These are phyloP conservation scores for Dendrobium chrysotoxum DNA, from an alignment of 106 monocot genomes.

Conservation along the genomic window DNA sequence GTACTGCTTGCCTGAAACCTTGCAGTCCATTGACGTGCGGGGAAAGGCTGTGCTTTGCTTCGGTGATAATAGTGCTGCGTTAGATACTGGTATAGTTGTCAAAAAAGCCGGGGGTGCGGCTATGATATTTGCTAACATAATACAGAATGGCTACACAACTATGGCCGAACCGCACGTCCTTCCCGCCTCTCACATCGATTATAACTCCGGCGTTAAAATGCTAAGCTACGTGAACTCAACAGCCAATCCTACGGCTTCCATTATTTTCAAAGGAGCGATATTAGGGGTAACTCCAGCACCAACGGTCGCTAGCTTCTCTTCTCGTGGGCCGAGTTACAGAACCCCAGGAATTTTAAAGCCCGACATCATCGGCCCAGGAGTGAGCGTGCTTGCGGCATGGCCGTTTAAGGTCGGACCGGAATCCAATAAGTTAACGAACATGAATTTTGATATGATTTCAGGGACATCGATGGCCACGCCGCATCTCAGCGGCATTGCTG, in stretches of 20 bases:
- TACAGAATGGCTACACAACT: background rate
- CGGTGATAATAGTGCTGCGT: background rate
- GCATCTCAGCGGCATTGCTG: conserved; percentile 11
- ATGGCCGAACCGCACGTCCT: background rate
- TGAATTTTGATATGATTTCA: conserved; percentile 1
- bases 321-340: conserved; percentile 15
- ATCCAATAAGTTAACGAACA: background rate
- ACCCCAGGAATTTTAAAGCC: conserved; percentile 3
- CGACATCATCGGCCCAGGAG: background rate
- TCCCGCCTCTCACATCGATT: conserved; percentile 4
- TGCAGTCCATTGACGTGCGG: background rate
- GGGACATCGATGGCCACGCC: conserved; percentile 26
- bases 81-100: background rate
- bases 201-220: conserved; percentile 4
- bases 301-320: conserved; percentile 8
- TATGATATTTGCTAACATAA: background rate
- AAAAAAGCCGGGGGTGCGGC: background rate
- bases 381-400: conserved; percentile 3
- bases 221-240: background rate
- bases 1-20: background rate
- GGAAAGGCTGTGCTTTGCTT: conserved; percentile 15
- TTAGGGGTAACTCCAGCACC: conserved; percentile 6
- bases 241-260: background rate
- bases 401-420: too few species aligned
- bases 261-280: conserved; percentile 14